Percentiles rank a stretch among this genome's conserved stretches.
phyloP scores from a whole-genome alignment of 1,284 basidiomycete genomes.

The Puccinia triticina region DNA sequence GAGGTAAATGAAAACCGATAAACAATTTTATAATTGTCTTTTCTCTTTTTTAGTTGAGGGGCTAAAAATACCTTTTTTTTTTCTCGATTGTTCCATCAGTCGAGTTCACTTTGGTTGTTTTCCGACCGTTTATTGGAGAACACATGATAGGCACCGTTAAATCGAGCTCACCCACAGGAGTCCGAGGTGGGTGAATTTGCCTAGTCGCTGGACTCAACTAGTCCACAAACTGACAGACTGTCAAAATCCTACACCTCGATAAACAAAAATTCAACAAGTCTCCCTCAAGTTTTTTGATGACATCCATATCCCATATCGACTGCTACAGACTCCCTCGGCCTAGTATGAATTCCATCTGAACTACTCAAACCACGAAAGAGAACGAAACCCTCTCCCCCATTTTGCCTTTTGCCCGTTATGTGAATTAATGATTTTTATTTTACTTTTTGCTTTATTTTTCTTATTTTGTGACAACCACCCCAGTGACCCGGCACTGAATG shows the following conservation, averaged over 20 bases:
- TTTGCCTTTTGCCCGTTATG: not conserved
- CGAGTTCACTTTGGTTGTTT: conserved; percentile 51
- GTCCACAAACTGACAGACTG: not conserved
- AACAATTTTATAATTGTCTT: not conserved
- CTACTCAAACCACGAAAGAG: not conserved
- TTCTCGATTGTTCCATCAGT: not conserved
- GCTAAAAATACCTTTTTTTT: not conserved
- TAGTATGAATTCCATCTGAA: conserved; percentile 23
- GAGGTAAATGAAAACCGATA: conserved; percentile 2
- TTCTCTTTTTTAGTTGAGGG: not conserved
- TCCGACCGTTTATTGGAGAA: conserved; percentile 48
- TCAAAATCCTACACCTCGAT: too few relatives aligned
- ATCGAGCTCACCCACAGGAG: conserved; percentile 41
- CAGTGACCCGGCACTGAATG: conserved; percentile 46
- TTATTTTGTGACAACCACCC: not conserved
- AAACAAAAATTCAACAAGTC: conserved; percentile 21
- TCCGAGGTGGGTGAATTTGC: conserved; percentile 22
- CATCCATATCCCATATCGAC: conserved; percentile 41
- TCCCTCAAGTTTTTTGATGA: conserved; percentile 49
- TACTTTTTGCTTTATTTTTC: not conserved
- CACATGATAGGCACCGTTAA: conserved; percentile 47
- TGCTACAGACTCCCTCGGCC: conserved; percentile 36
- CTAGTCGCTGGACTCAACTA: not conserved
- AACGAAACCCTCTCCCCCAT: not conserved
- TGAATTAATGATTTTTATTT: not conserved